Evolutionary conservation across 192 early-diverging fungal genomes (phyloP).

Genomic region (Rhizophagus clarus): DNA sequence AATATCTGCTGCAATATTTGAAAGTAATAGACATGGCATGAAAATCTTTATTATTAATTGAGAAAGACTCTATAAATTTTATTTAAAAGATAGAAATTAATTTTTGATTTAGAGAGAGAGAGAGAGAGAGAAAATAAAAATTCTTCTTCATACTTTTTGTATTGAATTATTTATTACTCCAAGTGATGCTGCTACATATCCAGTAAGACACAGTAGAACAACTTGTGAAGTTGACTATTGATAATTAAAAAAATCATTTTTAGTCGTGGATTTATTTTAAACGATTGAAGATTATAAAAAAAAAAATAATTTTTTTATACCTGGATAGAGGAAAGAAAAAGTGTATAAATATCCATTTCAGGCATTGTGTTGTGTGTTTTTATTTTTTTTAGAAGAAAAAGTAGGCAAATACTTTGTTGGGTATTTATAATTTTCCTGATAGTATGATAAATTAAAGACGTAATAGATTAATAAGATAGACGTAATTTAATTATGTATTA

Average conservation of each 20-base stretch:
- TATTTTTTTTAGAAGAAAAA: too few species aligned
- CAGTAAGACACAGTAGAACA: neutral
- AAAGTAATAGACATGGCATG: slow-evolving; percentile 33
- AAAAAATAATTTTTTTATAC: too few species aligned
- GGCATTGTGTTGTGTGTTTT: too few species aligned
- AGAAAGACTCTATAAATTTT: slow-evolving; percentile 19
- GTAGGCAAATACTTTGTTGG: too few species aligned
- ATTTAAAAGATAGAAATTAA: neutral
- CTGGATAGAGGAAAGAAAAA: too few species aligned
- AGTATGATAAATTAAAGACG: too few species aligned
- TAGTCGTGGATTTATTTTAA: too few species aligned
- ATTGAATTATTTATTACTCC: slow-evolving; percentile 3
- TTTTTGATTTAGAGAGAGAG: neutral
- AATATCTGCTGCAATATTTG: slow-evolving; percentile 16
- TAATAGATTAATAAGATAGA: too few species aligned
- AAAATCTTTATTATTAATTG: slow-evolving; percentile 26
- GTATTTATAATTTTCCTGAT: too few species aligned
- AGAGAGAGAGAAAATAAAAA: neutral
- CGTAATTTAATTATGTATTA: too few species aligned
- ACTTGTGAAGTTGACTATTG: slow-evolving; percentile 21
- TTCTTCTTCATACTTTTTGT: neutral
- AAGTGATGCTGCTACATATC: slow-evolving; percentile 17
- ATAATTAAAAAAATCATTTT: neutral
- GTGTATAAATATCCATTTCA: too few species aligned
- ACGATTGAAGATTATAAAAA: too few species aligned